Percentiles rank a stretch among this genome's conserved stretches.
Conservation (phyloP, 768 basidiomycete genomes). For the Pulveroboletus sp. region DNA sequence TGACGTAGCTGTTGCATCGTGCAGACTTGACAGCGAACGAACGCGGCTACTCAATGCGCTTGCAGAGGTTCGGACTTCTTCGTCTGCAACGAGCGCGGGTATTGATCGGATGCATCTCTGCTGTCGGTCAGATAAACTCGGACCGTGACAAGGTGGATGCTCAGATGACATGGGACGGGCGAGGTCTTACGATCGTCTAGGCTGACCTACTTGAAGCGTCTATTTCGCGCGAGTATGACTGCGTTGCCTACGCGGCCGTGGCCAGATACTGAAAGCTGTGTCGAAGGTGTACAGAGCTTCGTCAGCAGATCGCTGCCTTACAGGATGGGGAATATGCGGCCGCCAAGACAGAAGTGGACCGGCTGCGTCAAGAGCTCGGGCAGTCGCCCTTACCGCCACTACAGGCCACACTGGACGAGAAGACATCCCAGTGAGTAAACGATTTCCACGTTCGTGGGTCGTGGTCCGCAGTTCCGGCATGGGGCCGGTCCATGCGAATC, state of each 20-base stretch:
- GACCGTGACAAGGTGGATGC: slow-evolving; percentile 65
- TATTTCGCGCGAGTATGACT: slow-evolving; percentile 62
- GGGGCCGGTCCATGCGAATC: not conserved
- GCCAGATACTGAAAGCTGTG: slow-evolving; percentile 7
- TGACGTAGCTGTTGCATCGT: slow-evolving; percentile 4
- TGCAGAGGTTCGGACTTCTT: slow-evolving; percentile 51
- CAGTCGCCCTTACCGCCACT: slow-evolving; percentile 68
- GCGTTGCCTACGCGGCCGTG: slow-evolving; percentile 2
- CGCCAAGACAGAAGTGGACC: slow-evolving; percentile 74
- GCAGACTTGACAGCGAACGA: slow-evolving; percentile 73
- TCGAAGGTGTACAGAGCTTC: slow-evolving; percentile 60
- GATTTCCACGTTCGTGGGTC: slow-evolving; percentile 11
- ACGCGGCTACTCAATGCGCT: slow-evolving; percentile 61
- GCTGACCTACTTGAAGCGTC: slow-evolving; percentile 66
- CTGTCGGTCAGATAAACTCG: slow-evolving; percentile 57
- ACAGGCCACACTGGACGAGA: slow-evolving; percentile 72
- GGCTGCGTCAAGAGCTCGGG: slow-evolving; percentile 69
- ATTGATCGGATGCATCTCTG: slow-evolving; percentile 9
- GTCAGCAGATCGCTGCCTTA: slow-evolving; percentile 57
- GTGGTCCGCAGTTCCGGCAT: not conserved
- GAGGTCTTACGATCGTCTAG: slow-evolving; percentile 26
- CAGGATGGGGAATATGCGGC: slow-evolving; percentile 73
- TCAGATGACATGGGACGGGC: slow-evolving; percentile 3
- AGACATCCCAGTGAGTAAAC: slow-evolving; percentile 43
- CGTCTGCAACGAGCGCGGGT: not conserved